phyloP scores from a whole-genome alignment of 805 yeast species.

The Pichia californica region DNA sequence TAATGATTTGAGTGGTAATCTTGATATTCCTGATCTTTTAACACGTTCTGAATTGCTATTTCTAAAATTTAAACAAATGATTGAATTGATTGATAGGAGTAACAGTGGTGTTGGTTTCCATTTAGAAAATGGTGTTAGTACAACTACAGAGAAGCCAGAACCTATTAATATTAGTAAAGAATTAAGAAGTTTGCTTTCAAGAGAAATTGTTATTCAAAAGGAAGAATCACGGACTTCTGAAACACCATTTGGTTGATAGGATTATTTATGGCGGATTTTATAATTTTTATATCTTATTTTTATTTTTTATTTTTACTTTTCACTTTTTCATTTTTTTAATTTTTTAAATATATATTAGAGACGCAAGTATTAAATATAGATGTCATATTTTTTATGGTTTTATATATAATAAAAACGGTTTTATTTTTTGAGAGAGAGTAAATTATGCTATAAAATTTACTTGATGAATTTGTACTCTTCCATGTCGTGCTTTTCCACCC shows the following conservation, averaged over 20 bases:
- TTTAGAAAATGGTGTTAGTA: not conserved
- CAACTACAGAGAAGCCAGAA: not conserved
- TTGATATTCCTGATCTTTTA: slow-evolving; percentile 69
- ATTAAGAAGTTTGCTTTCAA: slow-evolving; percentile 53
- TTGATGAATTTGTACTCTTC: too few relatives aligned
- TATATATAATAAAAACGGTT: too few relatives aligned
- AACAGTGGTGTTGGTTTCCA: slow-evolving; percentile 21
- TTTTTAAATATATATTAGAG: too few relatives aligned
- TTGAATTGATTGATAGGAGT: slow-evolving; percentile 64
- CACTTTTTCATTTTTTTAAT: too few relatives aligned
- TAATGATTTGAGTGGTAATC: slow-evolving; percentile 77
- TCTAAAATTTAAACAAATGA: slow-evolving; percentile 70
- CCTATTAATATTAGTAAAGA: slow-evolving; percentile 38
- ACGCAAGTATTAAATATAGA: too few relatives aligned
- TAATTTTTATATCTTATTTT: not conserved
- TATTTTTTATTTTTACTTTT: not conserved
- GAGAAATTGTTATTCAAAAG: slow-evolving; percentile 53
- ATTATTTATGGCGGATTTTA: not conserved
- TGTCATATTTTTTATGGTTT: too few relatives aligned
- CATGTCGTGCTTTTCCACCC: too few relatives aligned
- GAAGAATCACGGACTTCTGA: slow-evolving; percentile 27
- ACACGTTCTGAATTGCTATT: slow-evolving; percentile 83
- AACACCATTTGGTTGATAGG: slow-evolving; percentile 24
- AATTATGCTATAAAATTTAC: too few relatives aligned
- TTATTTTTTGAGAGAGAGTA: too few relatives aligned